These are phyloP conservation scores for Sporothrix protearum DNA, from an alignment of 2,329 filamentous ascomycete species.

Conservation along the genomic window DNA sequence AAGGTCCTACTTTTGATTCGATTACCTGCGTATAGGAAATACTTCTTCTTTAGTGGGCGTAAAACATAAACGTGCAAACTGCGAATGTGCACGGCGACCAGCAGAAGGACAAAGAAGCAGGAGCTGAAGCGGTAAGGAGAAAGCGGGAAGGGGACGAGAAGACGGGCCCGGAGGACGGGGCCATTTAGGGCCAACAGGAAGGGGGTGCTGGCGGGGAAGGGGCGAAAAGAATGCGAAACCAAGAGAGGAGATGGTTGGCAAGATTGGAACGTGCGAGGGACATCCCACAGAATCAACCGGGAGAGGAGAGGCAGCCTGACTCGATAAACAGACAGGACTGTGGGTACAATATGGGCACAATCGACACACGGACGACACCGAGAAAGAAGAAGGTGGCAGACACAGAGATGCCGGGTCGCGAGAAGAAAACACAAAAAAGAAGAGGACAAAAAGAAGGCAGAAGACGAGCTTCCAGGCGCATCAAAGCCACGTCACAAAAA, in stretches of 20 bases:
- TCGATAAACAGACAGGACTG: not conserved
- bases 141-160: not conserved
- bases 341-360: not conserved
- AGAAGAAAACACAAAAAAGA: not conserved
- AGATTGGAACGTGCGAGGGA: not conserved
- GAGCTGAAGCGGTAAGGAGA: not conserved
- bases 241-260: not conserved
- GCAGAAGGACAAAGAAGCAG: not conserved
- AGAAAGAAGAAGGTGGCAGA: slow-evolving; percentile 1
- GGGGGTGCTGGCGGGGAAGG: not conserved
- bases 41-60: not conserved
- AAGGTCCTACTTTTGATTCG: not conserved
- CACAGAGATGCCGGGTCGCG: not conserved
- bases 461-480: not conserved
- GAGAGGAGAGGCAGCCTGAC: not conserved
- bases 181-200: not conserved
- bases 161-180: not conserved
- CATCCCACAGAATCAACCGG: not conserved
- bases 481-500: not conserved
- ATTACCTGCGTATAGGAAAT: not conserved
- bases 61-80: not conserved
- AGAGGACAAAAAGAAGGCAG: not conserved
- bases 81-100: not conserved
- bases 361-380: not conserved
- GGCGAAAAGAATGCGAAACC: not conserved